Evolutionary conservation across 164 flowering plant species (phyloP).

Genomic region (Piper longum): DNA sequence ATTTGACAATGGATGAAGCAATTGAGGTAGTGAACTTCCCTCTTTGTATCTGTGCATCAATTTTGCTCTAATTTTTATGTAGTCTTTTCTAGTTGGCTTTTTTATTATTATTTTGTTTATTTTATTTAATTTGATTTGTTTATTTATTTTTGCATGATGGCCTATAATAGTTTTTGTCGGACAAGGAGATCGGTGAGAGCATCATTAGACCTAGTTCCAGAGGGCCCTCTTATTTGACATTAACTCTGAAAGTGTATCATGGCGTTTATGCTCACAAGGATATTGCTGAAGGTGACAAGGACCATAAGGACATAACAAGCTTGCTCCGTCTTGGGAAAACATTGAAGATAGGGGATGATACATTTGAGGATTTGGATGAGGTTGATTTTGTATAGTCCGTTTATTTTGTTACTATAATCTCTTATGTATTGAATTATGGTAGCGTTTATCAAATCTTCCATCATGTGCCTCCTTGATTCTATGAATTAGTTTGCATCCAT

Average conservation of each 20-base stretch:
- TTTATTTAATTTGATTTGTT: too few relatives aligned
- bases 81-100: neutral
- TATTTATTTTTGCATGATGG: neutral
- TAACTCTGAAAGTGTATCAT: constrained; percentile 79
- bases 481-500: too few relatives aligned
- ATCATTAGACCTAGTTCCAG: constrained; percentile 85
- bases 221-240: constrained; percentile 70
- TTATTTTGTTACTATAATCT: neutral
- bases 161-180: constrained; percentile 51
- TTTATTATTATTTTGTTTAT: too few relatives aligned
- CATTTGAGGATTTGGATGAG: constrained; percentile 97
- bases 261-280: constrained; percentile 94
- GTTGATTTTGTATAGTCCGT: constrained; percentile 7
- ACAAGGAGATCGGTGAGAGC: constrained; percentile 91
- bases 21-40: constrained; percentile 35
- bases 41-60: neutral
- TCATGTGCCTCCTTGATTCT: too few relatives aligned
- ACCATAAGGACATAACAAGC: constrained; percentile 87
- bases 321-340: constrained; percentile 84
- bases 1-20: constrained; percentile 87
- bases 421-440: neutral
- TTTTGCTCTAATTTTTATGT: too few relatives aligned
- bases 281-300: constrained; percentile 84
- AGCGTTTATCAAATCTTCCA: neutral
- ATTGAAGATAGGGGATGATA: constrained; percentile 84